Evolutionary conservation across 1,284 basidiomycete species (phyloP), one percentile per base, ranked within the genome.

Genomic region (Fomitopsis schrenkii): DNA sequence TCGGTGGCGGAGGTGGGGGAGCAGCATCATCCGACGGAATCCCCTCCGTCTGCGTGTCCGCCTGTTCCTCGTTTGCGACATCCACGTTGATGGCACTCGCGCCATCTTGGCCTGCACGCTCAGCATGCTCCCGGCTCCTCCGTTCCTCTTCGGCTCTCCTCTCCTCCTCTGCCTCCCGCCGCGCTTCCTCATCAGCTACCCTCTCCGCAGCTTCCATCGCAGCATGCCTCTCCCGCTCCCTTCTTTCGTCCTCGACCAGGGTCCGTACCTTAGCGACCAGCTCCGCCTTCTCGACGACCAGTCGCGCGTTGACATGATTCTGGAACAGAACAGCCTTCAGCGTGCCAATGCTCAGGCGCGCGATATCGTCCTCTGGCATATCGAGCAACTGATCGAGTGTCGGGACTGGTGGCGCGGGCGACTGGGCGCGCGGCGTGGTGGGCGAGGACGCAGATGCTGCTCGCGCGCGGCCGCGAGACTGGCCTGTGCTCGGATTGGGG

Each of bases 291-390:
- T 91, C 87, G 19, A 90, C 75, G 2, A 89, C 75, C 66, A 83
- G 71, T 46, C 85, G 77, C 6, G 81, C 77, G 59, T 80, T 83
- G 28, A 91, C 88, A 59, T 89, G 88, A 63, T 90, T 88, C 58
- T 85, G 83, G 70, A 85, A 91, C 28, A 95, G 74, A n/a, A 94
- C 82, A 5, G 81, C 80, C 71, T 94, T 94, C 57, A 95, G 79
- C 33, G 81, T 78, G 17, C 83, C 79, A 58, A 94, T 84, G 10
- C 86, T 83, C 19, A 94, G 76, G 2, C 79, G 74, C 1, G 78
- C 72, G n/a, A 94, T 74, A 26, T 80, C 79, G 8, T 81, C 81
- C 3, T 79, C 73, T 0, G 82, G 74, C 77, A 92, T 86, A 0
- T 78, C 75, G 2, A 94, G 79, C 4, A 95, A 79, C 44, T 85